These are phyloP conservation scores for Xenosphaeropsis pyriputrescens DNA, from an alignment of 2,329 filamentous ascomycete genomes.

Conservation along the genomic window DNA sequence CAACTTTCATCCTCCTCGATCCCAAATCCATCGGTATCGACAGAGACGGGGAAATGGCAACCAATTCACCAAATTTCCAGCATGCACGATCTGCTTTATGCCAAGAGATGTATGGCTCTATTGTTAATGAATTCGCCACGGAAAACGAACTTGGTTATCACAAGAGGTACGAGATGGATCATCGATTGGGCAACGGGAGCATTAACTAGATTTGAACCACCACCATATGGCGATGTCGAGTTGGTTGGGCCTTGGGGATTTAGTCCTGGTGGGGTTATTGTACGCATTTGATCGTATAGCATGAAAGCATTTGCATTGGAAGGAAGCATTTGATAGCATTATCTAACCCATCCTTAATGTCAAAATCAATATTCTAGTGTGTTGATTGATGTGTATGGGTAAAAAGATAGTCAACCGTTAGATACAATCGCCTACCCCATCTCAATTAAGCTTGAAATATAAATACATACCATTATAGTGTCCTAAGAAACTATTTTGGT, in stretches of 20 bases:
- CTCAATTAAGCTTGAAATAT: too few relatives aligned
- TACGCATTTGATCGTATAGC: neutral
- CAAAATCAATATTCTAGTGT: too few relatives aligned
- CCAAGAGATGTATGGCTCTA: conserved; percentile 44
- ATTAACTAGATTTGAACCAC: conserved; percentile 4
- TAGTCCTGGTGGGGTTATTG: neutral
- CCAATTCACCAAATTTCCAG: conserved; percentile 31
- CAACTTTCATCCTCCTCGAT: conserved; percentile 2
- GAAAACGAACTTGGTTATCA: conserved; percentile 41
- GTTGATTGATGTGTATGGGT: too few relatives aligned
- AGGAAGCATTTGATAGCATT: too few relatives aligned
- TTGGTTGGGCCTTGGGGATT: conserved; percentile 24
- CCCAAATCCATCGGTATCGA: conserved; percentile 8
- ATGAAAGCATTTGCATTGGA: too few relatives aligned
- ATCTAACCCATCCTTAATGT: too few relatives aligned
- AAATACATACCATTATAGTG: too few relatives aligned
- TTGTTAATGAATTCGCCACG: conserved; percentile 39
- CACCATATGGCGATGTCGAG: conserved; percentile 33
- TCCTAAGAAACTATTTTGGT: too few relatives aligned
- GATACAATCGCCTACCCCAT: too few relatives aligned
- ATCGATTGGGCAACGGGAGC: conserved; percentile 33
- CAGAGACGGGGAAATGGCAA: conserved; percentile 33
- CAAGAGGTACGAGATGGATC: conserved; percentile 40
- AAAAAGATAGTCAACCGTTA: too few relatives aligned
- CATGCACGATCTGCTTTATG: conserved; percentile 42